Conservation (phyloP, 805 yeast species). For the Candida silvicultrix region DNA sequence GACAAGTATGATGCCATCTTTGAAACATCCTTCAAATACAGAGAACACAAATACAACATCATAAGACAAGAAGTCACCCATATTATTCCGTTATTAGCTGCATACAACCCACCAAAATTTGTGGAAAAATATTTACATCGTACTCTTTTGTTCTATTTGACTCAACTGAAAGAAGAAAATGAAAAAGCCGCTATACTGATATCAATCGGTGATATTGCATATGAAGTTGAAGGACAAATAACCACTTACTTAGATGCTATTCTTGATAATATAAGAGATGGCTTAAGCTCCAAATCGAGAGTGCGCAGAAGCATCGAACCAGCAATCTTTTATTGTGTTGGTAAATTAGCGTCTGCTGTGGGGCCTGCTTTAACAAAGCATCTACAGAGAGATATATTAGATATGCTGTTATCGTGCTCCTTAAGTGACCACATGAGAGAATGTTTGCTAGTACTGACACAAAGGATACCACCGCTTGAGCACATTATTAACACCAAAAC, state of each 20-base stretch:
- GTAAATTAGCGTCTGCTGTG: constrained; percentile 79
- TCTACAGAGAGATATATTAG: constrained; percentile 73
- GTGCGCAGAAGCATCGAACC: constrained; percentile 71
- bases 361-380: constrained; percentile 93
- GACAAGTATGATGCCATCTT: constrained; percentile 72
- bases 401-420: constrained; percentile 75
- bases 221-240: constrained; percentile 71
- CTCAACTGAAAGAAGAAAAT: constrained; percentile 67
- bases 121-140: constrained; percentile 77
- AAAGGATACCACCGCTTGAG: constrained; percentile 74
- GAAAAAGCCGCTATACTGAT: constrained; percentile 73
- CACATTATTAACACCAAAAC: constrained; percentile 65
- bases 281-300: constrained; percentile 46
- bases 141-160: constrained; percentile 68
- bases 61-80: constrained; percentile 82
- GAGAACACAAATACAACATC: constrained; percentile 68
- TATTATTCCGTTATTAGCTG: constrained; percentile 77
- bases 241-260: constrained; percentile 85
- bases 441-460: constrained; percentile 60
- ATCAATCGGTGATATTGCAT: constrained; percentile 80
- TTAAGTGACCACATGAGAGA: constrained; percentile 78
- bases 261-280: constrained; percentile 77
- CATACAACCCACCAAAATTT: constrained; percentile 68
- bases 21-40: constrained; percentile 65
- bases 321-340: constrained; percentile 83